phyloP scores from a whole-genome alignment of 345 rosid species.

The Ceriops tagal region DNA sequence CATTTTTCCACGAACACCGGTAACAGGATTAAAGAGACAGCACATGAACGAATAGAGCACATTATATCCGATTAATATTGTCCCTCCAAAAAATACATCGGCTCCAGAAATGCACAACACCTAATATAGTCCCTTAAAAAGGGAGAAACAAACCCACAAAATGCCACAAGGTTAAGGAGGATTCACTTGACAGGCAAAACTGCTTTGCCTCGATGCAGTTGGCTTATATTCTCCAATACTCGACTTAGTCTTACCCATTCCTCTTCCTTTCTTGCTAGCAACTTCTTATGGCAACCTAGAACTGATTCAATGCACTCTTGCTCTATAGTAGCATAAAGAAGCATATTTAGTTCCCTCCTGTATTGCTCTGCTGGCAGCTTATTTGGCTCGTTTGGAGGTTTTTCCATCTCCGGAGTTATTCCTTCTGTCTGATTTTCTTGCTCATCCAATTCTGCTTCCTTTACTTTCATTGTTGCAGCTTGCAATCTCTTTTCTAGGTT shows the following conservation, averaged over 20 bases:
- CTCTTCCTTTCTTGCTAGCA: constrained; percentile 26
- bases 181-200: background rate
- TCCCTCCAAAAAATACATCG: background rate
- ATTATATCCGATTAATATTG: background rate
- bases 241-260: constrained; percentile 18
- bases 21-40: too few relatives aligned
- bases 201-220: constrained; percentile 5
- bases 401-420: constrained; percentile 1
- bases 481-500: constrained; percentile 15
- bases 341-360: constrained; percentile 7
- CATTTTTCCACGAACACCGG: too few relatives aligned
- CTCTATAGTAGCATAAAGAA: constrained; percentile 7
- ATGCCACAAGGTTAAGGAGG: background rate
- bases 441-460: constrained; percentile 1
- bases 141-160: background rate
- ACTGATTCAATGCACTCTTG: constrained; percentile 12
- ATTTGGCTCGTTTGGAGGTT: background rate
- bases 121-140: background rate
- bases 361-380: background rate
- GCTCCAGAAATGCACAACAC: background rate
- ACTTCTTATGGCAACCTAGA: constrained; percentile 16
- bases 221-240: constrained; percentile 21
- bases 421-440: background rate
- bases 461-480: constrained; percentile 5
- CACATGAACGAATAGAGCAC: too few relatives aligned